phyloP scores from a whole-genome alignment of 345 rosid genomes.

The Kernera saxatilis region DNA sequence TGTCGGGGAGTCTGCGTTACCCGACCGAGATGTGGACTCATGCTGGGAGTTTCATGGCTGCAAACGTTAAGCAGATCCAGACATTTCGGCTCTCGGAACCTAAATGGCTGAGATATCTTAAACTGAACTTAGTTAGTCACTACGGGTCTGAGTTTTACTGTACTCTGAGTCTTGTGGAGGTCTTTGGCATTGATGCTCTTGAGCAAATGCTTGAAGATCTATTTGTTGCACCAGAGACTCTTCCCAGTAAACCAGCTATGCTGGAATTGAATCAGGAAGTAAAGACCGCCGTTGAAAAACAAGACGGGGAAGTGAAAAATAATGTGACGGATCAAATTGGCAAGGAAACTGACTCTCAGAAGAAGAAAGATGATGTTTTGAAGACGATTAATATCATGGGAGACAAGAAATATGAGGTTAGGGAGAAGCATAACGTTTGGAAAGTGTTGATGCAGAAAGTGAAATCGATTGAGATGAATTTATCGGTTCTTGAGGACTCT shows the following conservation, averaged over 20 bases:
- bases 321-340: conserved; percentile 31
- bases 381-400: conserved; percentile 35
- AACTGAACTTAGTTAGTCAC: conserved; percentile 63
- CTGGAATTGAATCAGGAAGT: conserved; percentile 31
- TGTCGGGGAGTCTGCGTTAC: conserved; percentile 72
- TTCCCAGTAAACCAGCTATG: conserved; percentile 36
- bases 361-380: conserved; percentile 24
- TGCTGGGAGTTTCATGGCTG: conserved; percentile 59
- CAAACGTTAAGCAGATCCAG: conserved; percentile 73
- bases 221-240: conserved; percentile 43
- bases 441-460: conserved; percentile 93
- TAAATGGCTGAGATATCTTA: conserved; percentile 89
- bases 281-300: conserved; percentile 3
- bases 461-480: conserved; percentile 65
- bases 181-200: conserved; percentile 84
- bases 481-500: conserved; percentile 68
- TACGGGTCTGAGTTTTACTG: conserved; percentile 96
- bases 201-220: conserved; percentile 96
- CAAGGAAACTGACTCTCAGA: conserved; percentile 37
- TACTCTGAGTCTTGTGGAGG: conserved; percentile 78
- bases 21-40: conserved; percentile 66
- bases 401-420: conserved; percentile 55
- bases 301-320: conserved; percentile 14
- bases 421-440: conserved; percentile 64
- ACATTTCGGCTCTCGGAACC: conserved; percentile 72